Conservation (phyloP, 2,329 filamentous ascomycete genomes). For the Ceratocystis variospora region DNA sequence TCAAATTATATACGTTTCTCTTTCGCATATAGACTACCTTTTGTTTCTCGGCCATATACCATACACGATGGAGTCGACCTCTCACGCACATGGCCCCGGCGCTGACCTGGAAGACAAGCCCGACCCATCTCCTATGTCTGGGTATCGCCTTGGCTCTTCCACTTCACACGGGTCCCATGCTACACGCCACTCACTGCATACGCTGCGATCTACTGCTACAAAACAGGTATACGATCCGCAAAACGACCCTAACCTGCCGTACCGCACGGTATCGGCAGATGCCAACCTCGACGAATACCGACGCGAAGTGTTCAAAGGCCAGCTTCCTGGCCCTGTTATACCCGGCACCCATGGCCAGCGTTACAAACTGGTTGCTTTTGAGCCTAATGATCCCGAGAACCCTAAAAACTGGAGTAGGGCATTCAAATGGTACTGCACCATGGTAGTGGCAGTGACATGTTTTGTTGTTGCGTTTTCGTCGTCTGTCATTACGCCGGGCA, state of each 20-base stretch:
- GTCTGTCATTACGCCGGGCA: constrained; percentile 64
- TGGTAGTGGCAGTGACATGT: constrained; percentile 65
- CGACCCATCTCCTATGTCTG: background rate
- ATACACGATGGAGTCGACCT: constrained; percentile 4
- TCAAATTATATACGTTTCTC: background rate
- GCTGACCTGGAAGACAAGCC: background rate
- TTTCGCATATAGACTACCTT: background rate
- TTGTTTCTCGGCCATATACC: background rate
- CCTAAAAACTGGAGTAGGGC: constrained; percentile 74
- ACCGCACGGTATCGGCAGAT: constrained; percentile 45
- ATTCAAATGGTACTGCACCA: constrained; percentile 72
- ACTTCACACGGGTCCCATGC: constrained; percentile 21
- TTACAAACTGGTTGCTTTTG: constrained; percentile 50
- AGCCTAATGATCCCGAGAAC: constrained; percentile 56
- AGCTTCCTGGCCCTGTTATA: constrained; percentile 37
- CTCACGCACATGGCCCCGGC: background rate
- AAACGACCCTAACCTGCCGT: constrained; percentile 46
- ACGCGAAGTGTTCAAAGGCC: constrained; percentile 45
- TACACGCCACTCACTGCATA: constrained; percentile 17
- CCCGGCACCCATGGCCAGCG: constrained; percentile 20
- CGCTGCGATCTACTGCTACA: constrained; percentile 19
- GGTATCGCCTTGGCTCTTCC: constrained; percentile 13
- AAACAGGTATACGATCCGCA: constrained; percentile 30
- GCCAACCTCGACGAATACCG: constrained; percentile 56
- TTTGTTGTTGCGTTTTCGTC: constrained; percentile 61